Evolutionary conservation across 2,329 filamentous ascomycete species (phyloP), one percentile per base, ranked within the genome.

Genomic region (Colletotrichum lindemuthianum): DNA sequence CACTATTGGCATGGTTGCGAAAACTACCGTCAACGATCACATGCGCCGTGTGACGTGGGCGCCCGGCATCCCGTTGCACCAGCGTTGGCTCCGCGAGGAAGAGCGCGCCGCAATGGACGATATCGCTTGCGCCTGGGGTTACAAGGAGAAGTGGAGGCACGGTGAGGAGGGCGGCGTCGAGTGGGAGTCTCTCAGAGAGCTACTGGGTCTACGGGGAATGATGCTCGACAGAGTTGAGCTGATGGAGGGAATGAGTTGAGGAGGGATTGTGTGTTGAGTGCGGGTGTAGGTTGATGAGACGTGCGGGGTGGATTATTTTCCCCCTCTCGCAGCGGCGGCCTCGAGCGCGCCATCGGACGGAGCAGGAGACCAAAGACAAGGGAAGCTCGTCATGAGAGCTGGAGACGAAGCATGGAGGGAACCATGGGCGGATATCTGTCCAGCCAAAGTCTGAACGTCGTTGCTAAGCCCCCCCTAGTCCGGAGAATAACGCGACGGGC

Each of bases 11-110:
- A 80, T 96, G 45, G 88, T 98, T 41, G 93, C 95, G 8, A 82
- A 96, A 64, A 89, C 92, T 33, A 97, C 95, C 39, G 85, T 90
- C 65, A 97, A 97, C 77, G 94, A 98, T 75, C 93, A 98, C 77
- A 97, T 97, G 92, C 90, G 91, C 72, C 88, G 96, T 16, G 93
- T 98, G 6, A 94, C 92, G 2, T 99, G 96, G 96, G 84, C 90
- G 8, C 88, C 88, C 0, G 96, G 96, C 10, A 90, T 92, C 39
- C 90, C 92, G 24, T 79, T 98, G 68, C 86, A 91, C 67, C 86
- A 92, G 72, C 86, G 96, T 12, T 98, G 94, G 92, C 76, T 97
- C 58, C 85, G 92, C 39, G 96, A 98, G 75, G 93, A 97, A 68
- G 94, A 99, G 81, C 85, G 96, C 32, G 91, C 90, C 4, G 93